phyloP scores from a whole-genome alignment of 2,329 filamentous ascomycete genomes.

The Bipolaris victoriae region DNA sequence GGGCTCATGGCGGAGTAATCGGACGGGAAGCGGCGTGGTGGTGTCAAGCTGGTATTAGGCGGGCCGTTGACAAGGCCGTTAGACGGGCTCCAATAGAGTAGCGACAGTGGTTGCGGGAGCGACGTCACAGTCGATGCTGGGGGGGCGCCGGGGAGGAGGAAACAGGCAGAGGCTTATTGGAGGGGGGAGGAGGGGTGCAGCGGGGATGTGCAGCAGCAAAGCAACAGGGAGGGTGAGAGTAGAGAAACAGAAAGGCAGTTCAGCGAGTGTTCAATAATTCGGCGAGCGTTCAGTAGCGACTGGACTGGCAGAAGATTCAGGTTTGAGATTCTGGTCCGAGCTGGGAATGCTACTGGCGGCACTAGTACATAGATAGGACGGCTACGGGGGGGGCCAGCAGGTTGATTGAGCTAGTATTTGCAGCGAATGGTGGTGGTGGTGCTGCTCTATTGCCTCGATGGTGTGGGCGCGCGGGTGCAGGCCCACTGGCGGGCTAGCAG shows the following conservation, averaged over 20 bases:
- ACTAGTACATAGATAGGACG: not conserved
- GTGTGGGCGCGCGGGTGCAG: constrained; percentile 25
- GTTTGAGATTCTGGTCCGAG: constrained; percentile 19
- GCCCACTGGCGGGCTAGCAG: constrained; percentile 29
- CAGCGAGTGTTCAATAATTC: too few relatives aligned
- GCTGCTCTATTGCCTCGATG: constrained; percentile 19
- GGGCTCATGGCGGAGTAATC: constrained; percentile 27
- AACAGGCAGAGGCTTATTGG: not conserved
- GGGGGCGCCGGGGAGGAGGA: not conserved
- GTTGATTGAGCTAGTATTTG: not conserved
- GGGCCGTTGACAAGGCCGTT: constrained; percentile 25
- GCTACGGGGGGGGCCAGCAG: too few relatives aligned
- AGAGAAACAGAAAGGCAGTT: not conserved
- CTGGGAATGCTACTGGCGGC: constrained; percentile 15
- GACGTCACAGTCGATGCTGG: constrained; percentile 32
- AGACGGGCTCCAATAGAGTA: constrained; percentile 1
- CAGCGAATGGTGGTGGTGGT: not conserved
- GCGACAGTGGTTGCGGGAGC: constrained; percentile 7
- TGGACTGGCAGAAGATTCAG: constrained; percentile 25
- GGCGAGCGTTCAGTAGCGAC: constrained; percentile 22
- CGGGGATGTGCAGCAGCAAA: constrained; percentile 11
- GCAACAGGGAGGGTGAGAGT: constrained; percentile 16
- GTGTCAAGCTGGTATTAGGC: constrained; percentile 11
- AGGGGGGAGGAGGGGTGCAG: not conserved
- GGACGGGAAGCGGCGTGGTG: constrained; percentile 23